Conservation (phyloP, 176 grass and related monocot species). For the Oryza punctata region DNA sequence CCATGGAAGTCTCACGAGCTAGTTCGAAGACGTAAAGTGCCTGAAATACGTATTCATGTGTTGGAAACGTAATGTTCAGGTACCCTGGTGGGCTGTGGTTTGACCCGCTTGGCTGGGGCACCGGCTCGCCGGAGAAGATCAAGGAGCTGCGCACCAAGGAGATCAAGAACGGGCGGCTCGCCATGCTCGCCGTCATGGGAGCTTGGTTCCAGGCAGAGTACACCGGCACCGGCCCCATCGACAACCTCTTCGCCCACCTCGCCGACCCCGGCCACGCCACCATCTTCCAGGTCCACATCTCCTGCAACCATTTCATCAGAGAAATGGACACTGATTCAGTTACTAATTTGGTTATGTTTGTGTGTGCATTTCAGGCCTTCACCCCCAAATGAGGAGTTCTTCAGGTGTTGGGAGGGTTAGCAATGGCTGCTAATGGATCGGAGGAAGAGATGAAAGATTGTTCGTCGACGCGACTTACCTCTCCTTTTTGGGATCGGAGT, state of each 20-base stretch:
- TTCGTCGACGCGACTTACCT: conserved; percentile 6
- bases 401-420: background rate
- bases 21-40: no score
- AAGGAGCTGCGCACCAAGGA: conserved; percentile 93
- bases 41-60: background rate
- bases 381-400: conserved; percentile 61
- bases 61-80: conserved; percentile 16
- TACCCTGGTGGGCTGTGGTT: conserved; percentile 97
- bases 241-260: conserved; percentile 96
- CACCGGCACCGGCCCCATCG: conserved; percentile 92
- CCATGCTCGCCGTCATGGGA: conserved; percentile 97
- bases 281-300: conserved; percentile 68
- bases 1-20: background rate
- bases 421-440: conserved; percentile 23
- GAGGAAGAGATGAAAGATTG: conserved; percentile 34
- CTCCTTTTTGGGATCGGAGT: background rate
- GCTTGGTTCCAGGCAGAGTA: conserved; percentile 91
- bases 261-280: conserved; percentile 86
- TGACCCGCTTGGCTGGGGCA: conserved; percentile 84
- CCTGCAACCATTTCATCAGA: background rate
- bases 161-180: conserved; percentile 97
- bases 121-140: conserved; percentile 67
- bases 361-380: conserved; percentile 59
- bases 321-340: background rate
- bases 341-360: conserved; percentile 23